Percentiles rank a stretch among this genome's conserved stretches.
Evolutionary conservation across 495 filamentous ascomycete species (phyloP).

Genomic region (Acidomyces sp.): DNA sequence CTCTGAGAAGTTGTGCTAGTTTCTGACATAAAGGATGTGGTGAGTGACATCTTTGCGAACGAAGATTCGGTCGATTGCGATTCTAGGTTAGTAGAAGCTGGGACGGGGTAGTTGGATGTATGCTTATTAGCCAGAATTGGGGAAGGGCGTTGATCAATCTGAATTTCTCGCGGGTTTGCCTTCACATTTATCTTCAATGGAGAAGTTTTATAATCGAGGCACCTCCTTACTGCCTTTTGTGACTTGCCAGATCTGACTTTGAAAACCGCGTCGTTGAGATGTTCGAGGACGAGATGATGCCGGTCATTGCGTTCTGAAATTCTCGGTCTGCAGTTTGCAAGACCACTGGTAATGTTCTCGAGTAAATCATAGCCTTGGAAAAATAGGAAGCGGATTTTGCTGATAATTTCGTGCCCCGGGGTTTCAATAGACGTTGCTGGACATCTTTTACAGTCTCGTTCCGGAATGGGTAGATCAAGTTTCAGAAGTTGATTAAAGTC

Average conservation of each 20-base stretch:
- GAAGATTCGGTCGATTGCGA: neutral
- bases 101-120: neutral
- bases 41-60: neutral
- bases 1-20: neutral
- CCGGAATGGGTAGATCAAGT: no score
- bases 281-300: no score
- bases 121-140: slow-evolving; percentile 5
- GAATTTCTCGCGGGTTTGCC: no score
- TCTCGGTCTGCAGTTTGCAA: neutral
- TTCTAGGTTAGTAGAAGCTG: neutral
- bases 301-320: no score
- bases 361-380: neutral
- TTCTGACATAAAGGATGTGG: slow-evolving; percentile 1
- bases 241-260: neutral
- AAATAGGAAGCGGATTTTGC: neutral
- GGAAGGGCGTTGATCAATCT: neutral
- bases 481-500: no score
- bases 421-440: no score
- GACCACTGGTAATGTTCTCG: neutral
- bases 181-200: no score
- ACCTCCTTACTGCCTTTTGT: neutral
- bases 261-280: neutral
- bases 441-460: no score
- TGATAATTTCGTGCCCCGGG: neutral
- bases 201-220: neutral